Evolutionary conservation across 2,329 filamentous ascomycete species (phyloP), one percentile per base, ranked within the genome.

Genomic region (Colletotrichum sp.): DNA sequence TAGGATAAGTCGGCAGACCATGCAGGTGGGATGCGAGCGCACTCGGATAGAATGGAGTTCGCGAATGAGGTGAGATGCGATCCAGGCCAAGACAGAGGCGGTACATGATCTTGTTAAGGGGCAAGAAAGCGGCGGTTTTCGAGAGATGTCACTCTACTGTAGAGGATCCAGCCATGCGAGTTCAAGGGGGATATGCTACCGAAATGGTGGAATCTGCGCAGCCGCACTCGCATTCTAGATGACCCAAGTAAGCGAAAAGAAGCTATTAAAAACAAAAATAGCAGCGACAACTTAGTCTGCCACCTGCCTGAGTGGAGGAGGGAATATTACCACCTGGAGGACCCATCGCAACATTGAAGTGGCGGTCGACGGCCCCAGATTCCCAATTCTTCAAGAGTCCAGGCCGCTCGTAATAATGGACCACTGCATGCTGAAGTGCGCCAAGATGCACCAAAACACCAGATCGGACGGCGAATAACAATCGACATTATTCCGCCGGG

Each of bases 391-490:
- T 66, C 66, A 31, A n/a, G 62, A 73, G 36, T 63, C 47, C 36
- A 71, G 57, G 72, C 43, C 34, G 57, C 72, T 74, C 72, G 69
- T 72, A 72, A 74, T 74, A 63, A 70, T 47, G 67, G 67, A 27
- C 31, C 66, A 11, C 29, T n/a, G 31, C 31, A 33, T 24, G 38
- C 21, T 21, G 43, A 12, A 51, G 36, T n/a, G 47, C 11, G 31
- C 15, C 13, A n/a, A 34, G 36, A 43, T 24, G 58, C 58, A 33
- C 58, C 58, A 21, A 15, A 33, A 21, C 29, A 34, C 29, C 31
- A 36, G 24, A 62, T 27, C 12, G 18, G 18, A 29, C 8, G 15
- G 31, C 59, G n/a, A 38, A 62, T 36, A 21, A 27, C 21, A 27
- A 34, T 31, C 29, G 16, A 21, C n/a, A 68, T 36, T 7, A 34